Conservation (phyloP, 805 yeast species). For the Candida patagonica region DNA sequence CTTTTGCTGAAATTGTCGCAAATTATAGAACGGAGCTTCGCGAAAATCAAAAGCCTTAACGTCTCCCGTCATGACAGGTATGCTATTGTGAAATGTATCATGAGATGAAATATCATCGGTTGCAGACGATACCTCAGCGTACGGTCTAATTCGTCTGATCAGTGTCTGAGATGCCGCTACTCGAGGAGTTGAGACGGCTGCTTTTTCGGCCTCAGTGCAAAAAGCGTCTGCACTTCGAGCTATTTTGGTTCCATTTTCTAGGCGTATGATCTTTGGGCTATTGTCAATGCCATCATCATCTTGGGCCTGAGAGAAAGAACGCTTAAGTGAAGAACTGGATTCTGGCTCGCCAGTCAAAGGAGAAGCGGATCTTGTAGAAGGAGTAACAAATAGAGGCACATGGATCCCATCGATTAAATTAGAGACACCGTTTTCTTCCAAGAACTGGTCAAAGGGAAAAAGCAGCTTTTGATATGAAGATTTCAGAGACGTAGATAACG, state of each 20-base stretch:
- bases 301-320: background rate
- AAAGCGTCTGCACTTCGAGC: background rate
- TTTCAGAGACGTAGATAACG: conserved; percentile 58
- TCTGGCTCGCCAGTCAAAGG: background rate
- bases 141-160: conserved; percentile 9
- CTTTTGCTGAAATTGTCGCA: conserved; percentile 51
- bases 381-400: conserved; percentile 3
- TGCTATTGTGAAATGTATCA: conserved; percentile 35
- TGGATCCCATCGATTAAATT: conserved; percentile 8
- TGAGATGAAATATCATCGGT: conserved; percentile 13
- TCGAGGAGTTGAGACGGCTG: conserved; percentile 1
- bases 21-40: conserved; percentile 42
- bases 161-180: conserved; percentile 27
- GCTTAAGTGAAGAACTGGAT: background rate
- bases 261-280: background rate
- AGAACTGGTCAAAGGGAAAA: conserved; percentile 17
- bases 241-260: background rate
- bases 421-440: conserved; percentile 10
- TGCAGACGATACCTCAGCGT: conserved; percentile 3
- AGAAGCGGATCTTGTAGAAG: background rate
- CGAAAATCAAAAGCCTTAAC: conserved; percentile 31
- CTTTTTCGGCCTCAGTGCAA: background rate
- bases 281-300: background rate
- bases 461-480: conserved; percentile 45
- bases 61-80: conserved; percentile 33